Evolutionary conservation across 257 asterid species (phyloP).

Genomic region (Nicotiana tomentosiformis): DNA sequence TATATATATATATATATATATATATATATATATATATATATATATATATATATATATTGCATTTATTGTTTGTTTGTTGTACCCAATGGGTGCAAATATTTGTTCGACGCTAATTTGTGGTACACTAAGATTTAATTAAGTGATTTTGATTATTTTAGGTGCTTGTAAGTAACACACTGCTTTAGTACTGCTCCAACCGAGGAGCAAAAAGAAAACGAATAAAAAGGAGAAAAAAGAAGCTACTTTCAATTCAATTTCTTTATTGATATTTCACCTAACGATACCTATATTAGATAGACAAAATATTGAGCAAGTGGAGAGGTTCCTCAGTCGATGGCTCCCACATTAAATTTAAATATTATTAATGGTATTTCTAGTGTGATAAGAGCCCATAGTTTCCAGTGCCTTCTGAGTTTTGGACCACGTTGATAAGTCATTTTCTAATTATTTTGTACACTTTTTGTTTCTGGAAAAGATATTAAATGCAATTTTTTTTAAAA

Average conservation of each 20-base stretch:
- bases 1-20: no score
- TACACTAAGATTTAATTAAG: no score
- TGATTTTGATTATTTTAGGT: no score
- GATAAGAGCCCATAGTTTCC: not conserved
- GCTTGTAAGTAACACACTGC: no score
- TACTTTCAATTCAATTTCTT: not conserved
- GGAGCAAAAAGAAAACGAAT: no score
- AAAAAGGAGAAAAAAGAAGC: no score
- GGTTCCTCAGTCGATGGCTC: not conserved
- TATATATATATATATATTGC: no score
- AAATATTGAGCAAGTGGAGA: not conserved
- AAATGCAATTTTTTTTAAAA: not conserved
- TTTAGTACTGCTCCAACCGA: no score
- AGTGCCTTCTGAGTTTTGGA: not conserved
- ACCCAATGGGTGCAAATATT: no score
- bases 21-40: no score
- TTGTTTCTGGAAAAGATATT: not conserved
- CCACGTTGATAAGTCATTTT: not conserved
- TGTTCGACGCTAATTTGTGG: no score
- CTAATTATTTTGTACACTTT: not conserved
- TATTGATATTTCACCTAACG: not conserved
- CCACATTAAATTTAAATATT: not conserved
- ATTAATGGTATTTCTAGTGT: not conserved
- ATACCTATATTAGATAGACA: not conserved
- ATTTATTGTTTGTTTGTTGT: no score